A percentile compares a stretch with the other conserved stretches of the same genome.
Conservation (phyloP, 441 rosid genomes). For the Rhodomyrtus psidioides region DNA sequence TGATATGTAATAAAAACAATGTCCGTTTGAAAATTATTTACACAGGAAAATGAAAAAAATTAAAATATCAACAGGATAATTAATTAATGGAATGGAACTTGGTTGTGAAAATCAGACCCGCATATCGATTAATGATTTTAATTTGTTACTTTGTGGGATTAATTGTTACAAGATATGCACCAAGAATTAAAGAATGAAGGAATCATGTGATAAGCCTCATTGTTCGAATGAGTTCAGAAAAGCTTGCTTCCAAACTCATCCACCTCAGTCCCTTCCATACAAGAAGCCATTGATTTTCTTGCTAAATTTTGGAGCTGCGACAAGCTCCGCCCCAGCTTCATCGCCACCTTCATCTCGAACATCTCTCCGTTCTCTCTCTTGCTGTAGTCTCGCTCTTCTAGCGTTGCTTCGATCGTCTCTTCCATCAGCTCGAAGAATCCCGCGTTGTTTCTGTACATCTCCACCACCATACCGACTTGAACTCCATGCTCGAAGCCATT, state of each 20-base stretch:
- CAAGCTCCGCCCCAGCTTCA: constrained; percentile 7
- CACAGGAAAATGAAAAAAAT: neutral
- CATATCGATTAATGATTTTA: neutral
- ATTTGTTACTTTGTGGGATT: neutral
- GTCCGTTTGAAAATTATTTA: neutral
- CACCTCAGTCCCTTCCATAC: neutral
- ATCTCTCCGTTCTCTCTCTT: constrained; percentile 7
- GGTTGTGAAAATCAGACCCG: neutral
- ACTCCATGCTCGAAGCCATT: constrained; percentile 5
- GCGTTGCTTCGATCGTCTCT: neutral
- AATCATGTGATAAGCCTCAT: neutral
- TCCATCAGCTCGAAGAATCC: neutral
- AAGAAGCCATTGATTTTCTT: neutral
- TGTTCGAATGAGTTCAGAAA: neutral
- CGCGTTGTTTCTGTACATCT: constrained; percentile 5
- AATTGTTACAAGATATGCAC: neutral
- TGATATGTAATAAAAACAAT: neutral
- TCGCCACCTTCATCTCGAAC: constrained; percentile 8
- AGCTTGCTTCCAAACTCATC: constrained; percentile 12
- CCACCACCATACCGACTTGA: constrained; percentile 10
- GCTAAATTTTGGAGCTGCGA: neutral
- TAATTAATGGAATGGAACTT: neutral
- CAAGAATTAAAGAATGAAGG: neutral
- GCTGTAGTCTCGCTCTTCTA: neutral
- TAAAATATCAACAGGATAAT: too few species aligned